Evolutionary conservation across 495 filamentous ascomycete species (phyloP).

Genomic region (Sphaerosporella brunnea): DNA sequence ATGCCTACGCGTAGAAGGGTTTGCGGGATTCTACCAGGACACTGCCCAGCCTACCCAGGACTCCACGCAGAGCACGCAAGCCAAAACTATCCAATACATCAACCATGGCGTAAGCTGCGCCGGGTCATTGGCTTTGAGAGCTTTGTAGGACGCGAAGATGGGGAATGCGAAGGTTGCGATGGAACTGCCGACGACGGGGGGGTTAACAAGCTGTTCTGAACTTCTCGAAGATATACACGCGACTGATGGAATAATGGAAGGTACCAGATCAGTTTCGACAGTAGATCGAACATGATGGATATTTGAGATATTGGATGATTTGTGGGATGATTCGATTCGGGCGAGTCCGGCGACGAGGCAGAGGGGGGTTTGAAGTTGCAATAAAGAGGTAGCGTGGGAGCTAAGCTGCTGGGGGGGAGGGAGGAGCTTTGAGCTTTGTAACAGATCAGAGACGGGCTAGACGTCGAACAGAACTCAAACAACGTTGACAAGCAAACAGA

Average conservation of each 20-base stretch:
- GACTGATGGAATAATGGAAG: no score
- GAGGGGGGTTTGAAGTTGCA: background rate
- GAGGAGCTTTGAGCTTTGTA: background rate
- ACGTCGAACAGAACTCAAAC: no score
- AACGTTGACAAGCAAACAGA: no score
- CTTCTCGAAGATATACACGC: no score
- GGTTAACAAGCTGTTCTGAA: no score
- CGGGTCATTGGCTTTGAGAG: conserved; percentile 79
- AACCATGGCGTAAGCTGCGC: conserved; percentile 92
- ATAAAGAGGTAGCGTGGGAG: background rate
- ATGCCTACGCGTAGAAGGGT: no score
- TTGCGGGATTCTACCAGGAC: no score
- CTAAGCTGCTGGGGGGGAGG: background rate
- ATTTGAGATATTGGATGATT: background rate
- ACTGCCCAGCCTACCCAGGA: conserved; percentile 75
- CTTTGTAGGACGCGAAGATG: conserved; percentile 95
- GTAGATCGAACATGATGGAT: conserved; percentile 55
- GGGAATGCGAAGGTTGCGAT: conserved; percentile 85
- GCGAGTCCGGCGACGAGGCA: background rate
- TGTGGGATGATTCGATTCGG: background rate
- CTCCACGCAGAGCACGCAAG: conserved; percentile 64
- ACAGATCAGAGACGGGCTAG: no score
- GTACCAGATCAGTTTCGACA: conserved; percentile 66
- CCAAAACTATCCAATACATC: conserved; percentile 95
- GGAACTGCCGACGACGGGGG: conserved; percentile 42